Evolutionary conservation across 2,329 filamentous ascomycete genomes (phyloP), one percentile per base, ranked within the genome.

Genomic region (Clonostachys rhizophaga): DNA sequence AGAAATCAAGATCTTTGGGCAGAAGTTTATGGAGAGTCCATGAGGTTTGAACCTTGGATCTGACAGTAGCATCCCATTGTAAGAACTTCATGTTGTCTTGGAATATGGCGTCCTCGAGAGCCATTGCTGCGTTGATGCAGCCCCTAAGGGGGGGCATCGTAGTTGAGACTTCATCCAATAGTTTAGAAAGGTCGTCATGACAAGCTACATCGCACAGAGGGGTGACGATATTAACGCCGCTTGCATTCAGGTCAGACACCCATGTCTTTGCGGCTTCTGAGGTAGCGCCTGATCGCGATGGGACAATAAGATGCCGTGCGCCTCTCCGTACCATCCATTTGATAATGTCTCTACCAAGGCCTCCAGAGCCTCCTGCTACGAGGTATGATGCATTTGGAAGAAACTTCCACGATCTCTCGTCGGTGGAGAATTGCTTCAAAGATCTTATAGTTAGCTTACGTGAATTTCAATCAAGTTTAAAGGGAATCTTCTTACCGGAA

Each of bases 101-200:
- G 10, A 60, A 48, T 6, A 49, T 34, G 10, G 45, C 42, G 9
- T 60, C 59, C 17, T 55, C 48, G 6, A 58, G 51, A 10, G 70
- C 65, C 66, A 72, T 68, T 16, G 70, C 62, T 7, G 60, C 55
- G 40, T 72, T 67, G 20, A 72, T 55, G 3, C 71, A 55, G 34
- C 70, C 70, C 2, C 55, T 53, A 6, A 72, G 57, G 6, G 61
- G 60, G 49, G 56, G 67, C 65, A 7, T 35, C 58, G 47, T 52
- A 42, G 52, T 44, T 34, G 58, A 14, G 17, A 14, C 10, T n/a
- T 18, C 40, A n/a, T 18, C 24, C 18, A 18, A n/a, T 12, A 40
- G 13, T 9, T 41, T 43, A 24, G 53, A 43, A 12, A 47, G 24
- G 17, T 17, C 17, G 6, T 11, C 7, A 20, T 10, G 40, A n/a